Evolutionary conservation across 192 early-diverging fungal genomes (phyloP), one percentile per base, ranked within the genome.

Genomic region (Mortierella claussenii): DNA sequence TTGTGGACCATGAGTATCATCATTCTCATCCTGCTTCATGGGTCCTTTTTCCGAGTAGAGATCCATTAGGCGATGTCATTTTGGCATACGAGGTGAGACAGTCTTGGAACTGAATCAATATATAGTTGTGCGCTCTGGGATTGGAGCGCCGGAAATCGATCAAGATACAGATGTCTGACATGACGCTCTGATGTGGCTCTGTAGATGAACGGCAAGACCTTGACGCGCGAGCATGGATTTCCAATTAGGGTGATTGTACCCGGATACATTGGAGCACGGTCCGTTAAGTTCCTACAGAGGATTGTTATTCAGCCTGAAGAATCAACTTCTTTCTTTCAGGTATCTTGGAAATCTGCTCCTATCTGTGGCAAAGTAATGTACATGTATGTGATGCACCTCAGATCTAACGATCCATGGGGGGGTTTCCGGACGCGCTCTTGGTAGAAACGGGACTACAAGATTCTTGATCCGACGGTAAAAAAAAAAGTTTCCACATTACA

Each of bases 241-340:
- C 96, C 96, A 4, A 71, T 95, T 13, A 89, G 96, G 31, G 92
- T 92, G 12, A 88, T 98, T n/a, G 93, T 96, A 2, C 95, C 95
- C 27, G 96, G 96, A 2, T 88, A 91, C 59, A 96, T 98, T 54
- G 96, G 95, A 6, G 96, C 93, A 9, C 87, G 96, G 7, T 91
- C 88, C 65, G 96, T 98, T 63, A 98, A 98, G 64, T 98, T 90
- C 88, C 79, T 96, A 28, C 85, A 84, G 48, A 80, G 74, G 36
- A 85, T 96, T 45, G 83, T 83, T 20, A 83, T 95, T 33, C 85
- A 89, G 57, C 83, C 86, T 48, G 37, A 81, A 24, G 93, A 94
- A 78, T 91, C 91, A 1, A 59, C 37, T 24, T 83, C 83, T 42
- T 93, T 85, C 66, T 95, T 89, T 67, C 95, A 96, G 31, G 57